phyloP scores from a whole-genome alignment of 2,329 filamentous ascomycete genomes.

The Hortaea werneckii region DNA sequence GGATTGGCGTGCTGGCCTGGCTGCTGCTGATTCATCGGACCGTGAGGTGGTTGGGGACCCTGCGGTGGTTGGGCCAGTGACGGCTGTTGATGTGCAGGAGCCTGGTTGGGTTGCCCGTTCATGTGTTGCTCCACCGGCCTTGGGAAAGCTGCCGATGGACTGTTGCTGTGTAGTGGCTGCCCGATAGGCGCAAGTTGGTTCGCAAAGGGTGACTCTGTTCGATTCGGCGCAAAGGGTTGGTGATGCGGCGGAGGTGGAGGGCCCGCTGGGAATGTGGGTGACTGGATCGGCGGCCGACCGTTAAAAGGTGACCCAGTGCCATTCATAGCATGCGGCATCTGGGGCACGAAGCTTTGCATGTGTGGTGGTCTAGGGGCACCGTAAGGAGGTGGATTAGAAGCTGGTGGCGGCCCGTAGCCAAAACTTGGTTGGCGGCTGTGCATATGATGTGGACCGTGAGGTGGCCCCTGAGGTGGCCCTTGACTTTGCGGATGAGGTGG shows the following conservation, averaged over 20 bases:
- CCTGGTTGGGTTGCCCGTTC: background rate
- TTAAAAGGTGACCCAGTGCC: slow-evolving; percentile 27
- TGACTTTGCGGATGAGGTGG: slow-evolving; percentile 3
- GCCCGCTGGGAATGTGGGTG: slow-evolving; percentile 24
- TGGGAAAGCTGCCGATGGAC: background rate
- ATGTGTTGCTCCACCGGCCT: slow-evolving; percentile 7
- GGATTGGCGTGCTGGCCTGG: too few species aligned
- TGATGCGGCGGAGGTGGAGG: slow-evolving; percentile 21
- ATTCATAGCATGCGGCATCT: slow-evolving; percentile 19
- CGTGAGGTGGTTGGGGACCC: slow-evolving; percentile 1
- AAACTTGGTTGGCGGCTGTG: slow-evolving; percentile 17
- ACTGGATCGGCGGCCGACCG: slow-evolving; percentile 22
- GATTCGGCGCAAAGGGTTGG: slow-evolving; percentile 5
- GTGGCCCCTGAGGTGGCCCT: background rate
- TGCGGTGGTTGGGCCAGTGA: too few species aligned
- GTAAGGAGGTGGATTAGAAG: slow-evolving; percentile 5
- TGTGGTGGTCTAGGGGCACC: slow-evolving; percentile 6
- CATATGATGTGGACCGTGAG: slow-evolving; percentile 8
- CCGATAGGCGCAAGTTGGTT: slow-evolving; percentile 16
- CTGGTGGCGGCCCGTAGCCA: slow-evolving; percentile 10
- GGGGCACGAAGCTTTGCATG: slow-evolving; percentile 11
- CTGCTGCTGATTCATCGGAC: background rate
- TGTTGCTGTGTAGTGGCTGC: slow-evolving; percentile 18
- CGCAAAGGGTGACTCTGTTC: slow-evolving; percentile 15
- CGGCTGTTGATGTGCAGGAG: slow-evolving; percentile 10